A percentile compares a stretch with the other conserved stretches of the same genome.
These are phyloP conservation scores for Coniferiporia sulphurascens DNA, from an alignment of 1,284 basidiomycete species.

Conservation along the genomic window DNA sequence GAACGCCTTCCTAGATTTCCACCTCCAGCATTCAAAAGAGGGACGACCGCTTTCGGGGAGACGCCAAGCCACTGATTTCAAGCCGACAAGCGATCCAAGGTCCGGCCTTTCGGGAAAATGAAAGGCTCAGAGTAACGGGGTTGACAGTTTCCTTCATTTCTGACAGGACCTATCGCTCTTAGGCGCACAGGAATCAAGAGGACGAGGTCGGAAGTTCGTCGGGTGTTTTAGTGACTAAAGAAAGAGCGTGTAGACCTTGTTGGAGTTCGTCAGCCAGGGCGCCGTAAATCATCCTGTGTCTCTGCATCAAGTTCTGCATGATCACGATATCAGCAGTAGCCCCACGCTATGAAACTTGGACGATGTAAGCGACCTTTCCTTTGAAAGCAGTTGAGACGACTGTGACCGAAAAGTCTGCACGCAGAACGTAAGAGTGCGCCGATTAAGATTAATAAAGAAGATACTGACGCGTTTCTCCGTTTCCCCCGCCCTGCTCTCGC, in stretches of 20 bases:
- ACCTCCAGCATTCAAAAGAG: too few relatives aligned
- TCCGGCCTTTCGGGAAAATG: too few relatives aligned
- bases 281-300: constrained; percentile 72
- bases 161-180: not conserved
- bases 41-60: too few relatives aligned
- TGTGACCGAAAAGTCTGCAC: constrained; percentile 66
- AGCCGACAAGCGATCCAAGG: too few relatives aligned
- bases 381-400: constrained; percentile 66
- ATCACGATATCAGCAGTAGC: not conserved
- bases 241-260: constrained; percentile 68
- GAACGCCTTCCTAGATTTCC: too few relatives aligned
- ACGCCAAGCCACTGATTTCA: too few relatives aligned
- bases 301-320: constrained; percentile 62
- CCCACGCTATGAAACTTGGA: not conserved
- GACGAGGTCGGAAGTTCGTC: constrained; percentile 23
- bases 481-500: constrained; percentile 56
- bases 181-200: not conserved
- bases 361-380: constrained; percentile 50
- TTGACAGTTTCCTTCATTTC: too few relatives aligned
- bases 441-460: not conserved
- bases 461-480: constrained; percentile 64
- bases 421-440: not conserved
- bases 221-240: constrained; percentile 67
- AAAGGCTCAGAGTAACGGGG: too few relatives aligned
- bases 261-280: constrained; percentile 64